A percentile compares a stretch with the other conserved stretches of the same genome.
Evolutionary conservation across 768 basidiomycete genomes (phyloP).

Genomic region (Russula abietina): DNA sequence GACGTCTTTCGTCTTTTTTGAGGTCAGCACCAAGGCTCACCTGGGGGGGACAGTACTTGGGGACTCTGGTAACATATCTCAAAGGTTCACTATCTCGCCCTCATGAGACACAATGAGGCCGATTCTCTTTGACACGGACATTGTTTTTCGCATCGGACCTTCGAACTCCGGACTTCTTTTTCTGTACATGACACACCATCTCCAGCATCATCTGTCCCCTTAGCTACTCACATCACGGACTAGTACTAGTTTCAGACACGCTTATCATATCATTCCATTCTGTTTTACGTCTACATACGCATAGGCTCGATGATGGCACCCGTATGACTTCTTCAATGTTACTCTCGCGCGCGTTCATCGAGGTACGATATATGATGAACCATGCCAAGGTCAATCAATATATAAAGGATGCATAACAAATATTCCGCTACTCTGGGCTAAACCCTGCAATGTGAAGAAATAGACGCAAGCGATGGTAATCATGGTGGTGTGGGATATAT

Average conservation of each 20-base stretch:
- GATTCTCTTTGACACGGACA: conserved; percentile 1
- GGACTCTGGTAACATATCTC: conserved; percentile 39
- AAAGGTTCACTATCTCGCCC: conserved; percentile 29
- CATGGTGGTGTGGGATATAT: too few relatives aligned
- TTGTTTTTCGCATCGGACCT: background rate
- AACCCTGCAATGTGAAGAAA: background rate
- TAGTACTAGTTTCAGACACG: background rate
- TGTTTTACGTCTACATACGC: conserved; percentile 6
- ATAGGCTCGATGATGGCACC: background rate
- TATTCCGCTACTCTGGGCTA: too few relatives aligned
- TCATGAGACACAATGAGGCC: background rate
- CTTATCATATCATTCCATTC: conserved; percentile 10
- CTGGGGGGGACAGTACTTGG: conserved; percentile 38
- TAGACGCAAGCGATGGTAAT: background rate
- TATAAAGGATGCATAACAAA: background rate
- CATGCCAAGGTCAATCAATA: too few relatives aligned
- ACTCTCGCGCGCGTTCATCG: background rate
- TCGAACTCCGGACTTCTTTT: background rate
- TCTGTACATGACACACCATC: background rate
- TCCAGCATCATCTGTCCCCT: background rate
- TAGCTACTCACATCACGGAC: conserved; percentile 12
- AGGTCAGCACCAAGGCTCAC: background rate
- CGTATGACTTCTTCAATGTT: background rate
- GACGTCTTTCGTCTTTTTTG: background rate
- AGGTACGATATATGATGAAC: background rate